Percentiles rank a stretch among this genome's conserved stretches.
Evolutionary conservation across 148 eudicot genomes (phyloP).

Genomic region (Silene latifolia): DNA sequence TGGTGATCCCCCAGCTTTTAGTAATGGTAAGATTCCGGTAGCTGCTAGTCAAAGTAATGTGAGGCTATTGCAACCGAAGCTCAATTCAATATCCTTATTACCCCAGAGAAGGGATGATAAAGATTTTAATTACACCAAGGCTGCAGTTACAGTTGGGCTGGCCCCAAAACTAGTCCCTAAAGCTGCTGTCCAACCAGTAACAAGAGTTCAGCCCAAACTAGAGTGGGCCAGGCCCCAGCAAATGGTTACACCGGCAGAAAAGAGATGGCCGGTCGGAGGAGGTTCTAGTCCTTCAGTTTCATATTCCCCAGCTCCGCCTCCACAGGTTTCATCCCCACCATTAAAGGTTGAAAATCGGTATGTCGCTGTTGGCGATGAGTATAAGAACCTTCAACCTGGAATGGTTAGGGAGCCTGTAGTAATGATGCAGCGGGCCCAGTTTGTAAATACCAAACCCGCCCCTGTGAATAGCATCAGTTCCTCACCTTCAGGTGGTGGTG

Average conservation of each 20-base stretch:
- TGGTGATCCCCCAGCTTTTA: neutral
- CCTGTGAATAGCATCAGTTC: conserved; percentile 51
- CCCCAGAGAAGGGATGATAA: conserved; percentile 76
- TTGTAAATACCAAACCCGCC: conserved; percentile 47
- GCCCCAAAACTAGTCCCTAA: conserved; percentile 43
- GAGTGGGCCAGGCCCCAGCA: conserved; percentile 74
- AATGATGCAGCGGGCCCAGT: conserved; percentile 83
- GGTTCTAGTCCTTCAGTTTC: conserved; percentile 56
- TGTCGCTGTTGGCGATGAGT: conserved; percentile 44
- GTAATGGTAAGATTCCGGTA: conserved; percentile 13
- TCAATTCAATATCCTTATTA: conserved; percentile 24
- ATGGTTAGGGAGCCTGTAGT: conserved; percentile 70
- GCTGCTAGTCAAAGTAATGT: conserved; percentile 18
- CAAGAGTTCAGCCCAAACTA: conserved; percentile 51
- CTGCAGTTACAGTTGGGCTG: conserved; percentile 39
- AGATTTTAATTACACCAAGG: conserved; percentile 64
- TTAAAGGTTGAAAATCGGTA: conserved; percentile 54
- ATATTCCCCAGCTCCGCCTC: conserved; percentile 51
- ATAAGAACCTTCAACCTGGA: conserved; percentile 62
- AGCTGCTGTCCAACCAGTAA: conserved; percentile 39
- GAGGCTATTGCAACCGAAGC: conserved; percentile 46
- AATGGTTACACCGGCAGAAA: conserved; percentile 43
- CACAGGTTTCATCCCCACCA: conserved; percentile 58
- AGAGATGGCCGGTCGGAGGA: conserved; percentile 58
- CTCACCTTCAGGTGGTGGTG: conserved; percentile 46